phyloP scores from a whole-genome alignment of 1,284 basidiomycete species.

The Fomitopsis betulina region DNA sequence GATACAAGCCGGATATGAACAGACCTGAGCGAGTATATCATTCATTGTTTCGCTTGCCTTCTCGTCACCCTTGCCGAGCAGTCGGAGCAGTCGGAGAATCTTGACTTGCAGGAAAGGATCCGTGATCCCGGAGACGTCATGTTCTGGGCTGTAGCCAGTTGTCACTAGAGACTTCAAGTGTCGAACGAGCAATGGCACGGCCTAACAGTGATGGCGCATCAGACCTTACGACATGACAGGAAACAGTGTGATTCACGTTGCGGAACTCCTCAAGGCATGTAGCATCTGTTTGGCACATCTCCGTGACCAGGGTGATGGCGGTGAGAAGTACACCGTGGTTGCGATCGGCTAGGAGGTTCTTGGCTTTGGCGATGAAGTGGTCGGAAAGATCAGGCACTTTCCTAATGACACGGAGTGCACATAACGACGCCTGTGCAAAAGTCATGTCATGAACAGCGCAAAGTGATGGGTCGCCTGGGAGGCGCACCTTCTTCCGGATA shows the following conservation, averaged over 20 bases:
- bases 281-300: conserved; percentile 86
- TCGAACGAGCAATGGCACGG: conserved; percentile 90
- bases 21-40: conserved; percentile 93
- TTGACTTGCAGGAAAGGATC: conserved; percentile 99
- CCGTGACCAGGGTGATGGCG: conserved; percentile 91
- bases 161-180: conserved; percentile 95
- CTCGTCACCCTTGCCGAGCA: conserved; percentile 84
- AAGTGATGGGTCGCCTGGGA: not conserved
- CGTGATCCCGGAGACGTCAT: conserved; percentile 99
- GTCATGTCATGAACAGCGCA: not conserved
- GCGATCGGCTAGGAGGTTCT: conserved; percentile 89
- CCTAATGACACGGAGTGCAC: conserved; percentile 94
- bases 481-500: conserved; percentile 91
- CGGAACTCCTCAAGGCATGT: conserved; percentile 82
- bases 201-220: conserved; percentile 39
- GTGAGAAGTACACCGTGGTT: conserved; percentile 97
- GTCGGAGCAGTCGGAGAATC: conserved; percentile 86
- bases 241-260: conserved; percentile 50
- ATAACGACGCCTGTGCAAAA: conserved; percentile 77
- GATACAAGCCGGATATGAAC: not conserved
- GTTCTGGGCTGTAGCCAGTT: conserved; percentile 97
- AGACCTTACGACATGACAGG: not conserved
- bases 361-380: conserved; percentile 88
- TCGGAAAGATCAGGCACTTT: conserved; percentile 96
- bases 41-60: conserved; percentile 97